phyloP scores from a whole-genome alignment of 768 basidiomycete species.

The Asterophora parasitica region DNA sequence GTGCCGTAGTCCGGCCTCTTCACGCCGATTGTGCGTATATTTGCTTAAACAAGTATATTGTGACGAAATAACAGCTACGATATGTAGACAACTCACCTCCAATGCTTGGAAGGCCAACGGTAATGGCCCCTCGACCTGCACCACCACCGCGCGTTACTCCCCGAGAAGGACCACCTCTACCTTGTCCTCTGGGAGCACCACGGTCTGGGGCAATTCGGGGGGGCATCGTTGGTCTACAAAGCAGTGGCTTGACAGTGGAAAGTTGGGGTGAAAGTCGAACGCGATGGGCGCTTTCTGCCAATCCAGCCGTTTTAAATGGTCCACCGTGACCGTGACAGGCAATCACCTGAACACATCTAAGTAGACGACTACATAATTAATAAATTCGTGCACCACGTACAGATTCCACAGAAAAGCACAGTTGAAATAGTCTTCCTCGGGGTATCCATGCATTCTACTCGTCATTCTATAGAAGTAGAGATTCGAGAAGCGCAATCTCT shows the following conservation, averaged over 20 bases:
- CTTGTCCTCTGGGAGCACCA: conserved; percentile 20
- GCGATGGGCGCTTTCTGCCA: too few species aligned
- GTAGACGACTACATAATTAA: too few species aligned
- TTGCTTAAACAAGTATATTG: conserved; percentile 18
- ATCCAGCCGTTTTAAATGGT: too few species aligned
- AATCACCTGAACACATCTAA: too few species aligned
- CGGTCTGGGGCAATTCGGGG: conserved; percentile 16
- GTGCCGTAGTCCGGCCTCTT: conserved; percentile 30
- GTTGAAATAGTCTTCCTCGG: neutral
- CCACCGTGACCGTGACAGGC: neutral
- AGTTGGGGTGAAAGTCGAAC: neutral
- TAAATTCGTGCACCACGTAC: too few species aligned
- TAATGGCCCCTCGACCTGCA: conserved; percentile 25
- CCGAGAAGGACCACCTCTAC: conserved; percentile 15
- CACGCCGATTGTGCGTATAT: conserved; percentile 27
- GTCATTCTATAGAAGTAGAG: too few species aligned
- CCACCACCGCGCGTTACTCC: conserved; percentile 21
- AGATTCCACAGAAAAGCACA: too few species aligned
- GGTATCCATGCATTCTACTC: neutral
- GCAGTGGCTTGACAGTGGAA: neutral
- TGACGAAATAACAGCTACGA: neutral
- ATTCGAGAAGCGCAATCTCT: too few species aligned
- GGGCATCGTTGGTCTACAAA: conserved; percentile 14
- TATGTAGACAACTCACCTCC: conserved; percentile 24
- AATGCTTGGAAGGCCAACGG: conserved; percentile 23